Percentiles rank a stretch among this genome's conserved stretches.
These are phyloP conservation scores for Hebeloma cylindrosporum DNA, from an alignment of 768 basidiomycete genomes.

Conservation along the genomic window DNA sequence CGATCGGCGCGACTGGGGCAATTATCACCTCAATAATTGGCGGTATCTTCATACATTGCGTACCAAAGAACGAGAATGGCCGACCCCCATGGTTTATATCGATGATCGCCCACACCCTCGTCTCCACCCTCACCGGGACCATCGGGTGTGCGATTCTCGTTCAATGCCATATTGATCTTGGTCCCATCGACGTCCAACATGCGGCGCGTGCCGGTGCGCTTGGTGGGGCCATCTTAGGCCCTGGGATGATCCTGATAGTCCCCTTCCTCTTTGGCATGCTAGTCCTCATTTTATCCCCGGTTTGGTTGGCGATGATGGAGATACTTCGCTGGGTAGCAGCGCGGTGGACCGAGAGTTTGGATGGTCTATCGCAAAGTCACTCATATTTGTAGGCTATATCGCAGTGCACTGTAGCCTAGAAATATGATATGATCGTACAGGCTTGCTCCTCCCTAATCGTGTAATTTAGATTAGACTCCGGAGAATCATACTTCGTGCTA, in stretches of 20 bases:
- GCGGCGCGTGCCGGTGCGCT: conserved; percentile 26
- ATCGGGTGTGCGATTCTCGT: conserved; percentile 23
- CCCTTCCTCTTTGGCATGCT: conserved; percentile 14
- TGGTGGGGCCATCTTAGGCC: conserved; percentile 22
- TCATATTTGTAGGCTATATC: conserved; percentile 21
- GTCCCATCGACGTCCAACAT: conserved; percentile 23
- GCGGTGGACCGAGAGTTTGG: conserved; percentile 20
- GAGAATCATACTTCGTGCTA: too few species aligned
- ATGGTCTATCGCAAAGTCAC: conserved; percentile 13
- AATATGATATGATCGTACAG: too few species aligned
- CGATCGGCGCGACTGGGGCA: conserved; percentile 24
- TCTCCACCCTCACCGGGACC: conserved; percentile 18
- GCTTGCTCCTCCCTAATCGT: too few species aligned
- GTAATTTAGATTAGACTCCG: too few species aligned
- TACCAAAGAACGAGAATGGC: conserved; percentile 8
- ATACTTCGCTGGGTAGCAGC: conserved; percentile 21
- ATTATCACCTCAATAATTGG: conserved; percentile 13
- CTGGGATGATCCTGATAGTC: conserved; percentile 13
- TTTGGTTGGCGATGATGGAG: conserved; percentile 20
- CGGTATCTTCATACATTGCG: conserved; percentile 4
- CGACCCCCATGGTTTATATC: conserved; percentile 15
- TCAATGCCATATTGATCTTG: conserved; percentile 18
- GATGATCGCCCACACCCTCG: conserved; percentile 5
- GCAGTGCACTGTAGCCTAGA: too few species aligned
- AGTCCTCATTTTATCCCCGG: conserved; percentile 19